These are phyloP conservation scores for Globisporangium barbulae DNA, from an alignment of 352 stramenopile genomes.

Conservation along the genomic window DNA sequence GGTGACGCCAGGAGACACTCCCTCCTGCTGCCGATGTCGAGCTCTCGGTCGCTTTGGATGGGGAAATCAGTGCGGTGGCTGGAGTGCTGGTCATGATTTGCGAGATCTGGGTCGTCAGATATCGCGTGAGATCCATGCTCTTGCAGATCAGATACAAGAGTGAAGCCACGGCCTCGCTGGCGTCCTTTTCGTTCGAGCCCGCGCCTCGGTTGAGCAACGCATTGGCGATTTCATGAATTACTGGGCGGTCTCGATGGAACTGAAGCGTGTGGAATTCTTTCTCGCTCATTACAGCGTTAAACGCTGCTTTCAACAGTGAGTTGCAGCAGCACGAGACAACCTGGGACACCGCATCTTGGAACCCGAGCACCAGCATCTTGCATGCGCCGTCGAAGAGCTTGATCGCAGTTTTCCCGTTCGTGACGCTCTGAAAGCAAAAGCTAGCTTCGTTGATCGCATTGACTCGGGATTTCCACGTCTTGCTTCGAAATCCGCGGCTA, in stretches of 20 bases:
- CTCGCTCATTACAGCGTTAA: constrained; percentile 51
- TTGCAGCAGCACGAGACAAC: constrained; percentile 62
- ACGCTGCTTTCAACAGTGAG: constrained; percentile 54
- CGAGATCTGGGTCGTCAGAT: constrained; percentile 52
- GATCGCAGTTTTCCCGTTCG: constrained; percentile 28
- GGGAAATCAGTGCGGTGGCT: constrained; percentile 16
- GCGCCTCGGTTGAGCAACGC: constrained; percentile 47
- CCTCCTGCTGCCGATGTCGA: background rate
- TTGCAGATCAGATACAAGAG: constrained; percentile 84
- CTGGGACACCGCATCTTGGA: constrained; percentile 65
- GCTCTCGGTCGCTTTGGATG: constrained; percentile 14
- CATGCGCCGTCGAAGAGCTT: constrained; percentile 71
- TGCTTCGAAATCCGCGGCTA: constrained; percentile 42
- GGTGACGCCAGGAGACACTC: constrained; percentile 53
- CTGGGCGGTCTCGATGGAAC: constrained; percentile 52
- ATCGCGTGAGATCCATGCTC: constrained; percentile 60
- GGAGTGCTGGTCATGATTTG: constrained; percentile 34
- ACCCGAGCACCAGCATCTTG: constrained; percentile 47
- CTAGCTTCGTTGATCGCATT: constrained; percentile 52
- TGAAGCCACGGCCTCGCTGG: constrained; percentile 67
- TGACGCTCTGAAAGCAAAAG: constrained; percentile 42
- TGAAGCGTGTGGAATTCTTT: constrained; percentile 55
- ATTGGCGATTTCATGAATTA: constrained; percentile 44
- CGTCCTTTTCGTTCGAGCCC: constrained; percentile 74
- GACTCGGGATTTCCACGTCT: constrained; percentile 58